Evolutionary conservation across 2,329 filamentous ascomycete genomes (phyloP).

Genomic region (Elsinoe arachidis): DNA sequence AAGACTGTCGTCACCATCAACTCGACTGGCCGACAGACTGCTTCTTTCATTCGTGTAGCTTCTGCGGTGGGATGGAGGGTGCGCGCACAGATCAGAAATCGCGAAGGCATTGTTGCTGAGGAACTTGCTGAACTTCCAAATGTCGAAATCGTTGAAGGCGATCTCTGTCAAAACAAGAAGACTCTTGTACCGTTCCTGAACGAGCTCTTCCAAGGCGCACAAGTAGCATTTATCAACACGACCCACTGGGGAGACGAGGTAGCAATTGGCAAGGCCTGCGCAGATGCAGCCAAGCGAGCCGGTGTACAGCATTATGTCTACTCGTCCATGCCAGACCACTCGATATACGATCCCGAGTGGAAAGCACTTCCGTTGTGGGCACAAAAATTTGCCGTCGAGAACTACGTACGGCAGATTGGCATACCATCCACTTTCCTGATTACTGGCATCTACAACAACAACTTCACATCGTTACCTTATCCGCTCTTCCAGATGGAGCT

Average conservation of each 20-base stretch:
- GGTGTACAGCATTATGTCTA: slow-evolving; percentile 89
- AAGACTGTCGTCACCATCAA: slow-evolving; percentile 94
- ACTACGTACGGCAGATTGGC: slow-evolving; percentile 74
- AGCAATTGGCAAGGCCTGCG: slow-evolving; percentile 76
- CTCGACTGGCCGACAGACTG: slow-evolving; percentile 88
- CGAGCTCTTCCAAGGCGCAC: slow-evolving; percentile 61
- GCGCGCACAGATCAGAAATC: slow-evolving; percentile 79
- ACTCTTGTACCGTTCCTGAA: slow-evolving; percentile 21
- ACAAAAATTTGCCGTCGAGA: slow-evolving; percentile 84
- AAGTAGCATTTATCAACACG: slow-evolving; percentile 95
- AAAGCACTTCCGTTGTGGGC: slow-evolving; percentile 83
- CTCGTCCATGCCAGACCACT: slow-evolving; percentile 94
- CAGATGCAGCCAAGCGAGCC: slow-evolving; percentile 77
- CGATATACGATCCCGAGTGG: slow-evolving; percentile 66
- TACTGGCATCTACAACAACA: slow-evolving; percentile 97
- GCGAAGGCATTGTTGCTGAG: slow-evolving; percentile 77
- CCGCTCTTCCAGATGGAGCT: slow-evolving; percentile 94
- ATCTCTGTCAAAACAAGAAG: slow-evolving; percentile 42
- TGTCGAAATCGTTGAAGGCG: slow-evolving; percentile 62
- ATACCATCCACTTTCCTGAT: slow-evolving; percentile 89
- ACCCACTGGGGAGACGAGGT: slow-evolving; percentile 95
- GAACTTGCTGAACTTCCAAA: slow-evolving; percentile 78
- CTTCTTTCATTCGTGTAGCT: slow-evolving; percentile 87
- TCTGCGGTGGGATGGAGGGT: slow-evolving; percentile 90
- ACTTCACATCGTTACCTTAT: slow-evolving; percentile 88